Evolutionary conservation across 2,329 filamentous ascomycete genomes (phyloP).

Genomic region (Seiridium unicorne): DNA sequence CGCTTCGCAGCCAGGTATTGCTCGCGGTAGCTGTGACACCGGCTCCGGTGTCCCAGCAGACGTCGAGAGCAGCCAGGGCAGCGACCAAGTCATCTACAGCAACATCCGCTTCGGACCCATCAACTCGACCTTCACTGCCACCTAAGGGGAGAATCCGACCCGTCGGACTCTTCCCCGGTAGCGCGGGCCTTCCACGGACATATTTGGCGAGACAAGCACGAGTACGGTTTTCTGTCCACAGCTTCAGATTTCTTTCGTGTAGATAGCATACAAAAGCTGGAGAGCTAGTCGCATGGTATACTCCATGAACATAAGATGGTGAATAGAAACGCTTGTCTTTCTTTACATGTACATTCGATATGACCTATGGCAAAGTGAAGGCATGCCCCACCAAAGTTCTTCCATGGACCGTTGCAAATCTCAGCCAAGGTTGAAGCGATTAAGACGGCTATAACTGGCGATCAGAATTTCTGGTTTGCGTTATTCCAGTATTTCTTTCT

Average conservation of each 20-base stretch:
- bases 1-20: constrained; percentile 34
- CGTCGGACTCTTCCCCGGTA: too few species aligned
- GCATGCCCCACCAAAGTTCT: too few species aligned
- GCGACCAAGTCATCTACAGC: constrained; percentile 41
- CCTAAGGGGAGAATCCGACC: background rate
- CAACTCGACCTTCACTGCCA: constrained; percentile 36
- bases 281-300: background rate
- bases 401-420: too few species aligned
- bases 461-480: too few species aligned
- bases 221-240: background rate
- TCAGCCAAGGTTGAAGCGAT: too few species aligned
- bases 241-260: background rate
- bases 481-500: too few species aligned
- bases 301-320: background rate
- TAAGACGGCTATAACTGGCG: too few species aligned
- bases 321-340: background rate
- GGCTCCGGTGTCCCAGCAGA: constrained; percentile 43
- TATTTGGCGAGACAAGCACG: background rate
- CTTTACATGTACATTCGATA: background rate
- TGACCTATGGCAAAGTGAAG: background rate
- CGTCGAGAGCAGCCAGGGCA: constrained; percentile 36
- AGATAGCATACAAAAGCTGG: background rate
- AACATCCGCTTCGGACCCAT: constrained; percentile 48
- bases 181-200: too few species aligned
- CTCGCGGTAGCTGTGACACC: constrained; percentile 44